Evolutionary conservation across 1,139 yeast genomes (phyloP).

Genomic region (Ashbya aceris): DNA sequence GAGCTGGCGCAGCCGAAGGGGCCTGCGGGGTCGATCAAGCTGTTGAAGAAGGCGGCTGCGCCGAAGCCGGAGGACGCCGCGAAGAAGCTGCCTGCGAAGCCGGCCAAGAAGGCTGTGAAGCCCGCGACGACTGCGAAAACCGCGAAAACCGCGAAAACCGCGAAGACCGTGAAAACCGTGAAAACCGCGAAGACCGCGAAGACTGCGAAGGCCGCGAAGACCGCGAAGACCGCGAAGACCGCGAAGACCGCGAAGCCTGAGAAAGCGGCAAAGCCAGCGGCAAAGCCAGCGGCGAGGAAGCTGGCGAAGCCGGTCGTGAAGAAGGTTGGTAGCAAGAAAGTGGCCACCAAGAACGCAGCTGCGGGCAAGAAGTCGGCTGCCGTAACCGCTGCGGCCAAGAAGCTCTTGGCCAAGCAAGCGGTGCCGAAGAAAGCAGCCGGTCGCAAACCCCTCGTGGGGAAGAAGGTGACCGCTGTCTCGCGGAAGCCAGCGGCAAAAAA

Average conservation of each 20-base stretch:
- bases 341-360: slow-evolving; percentile 25
- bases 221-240: slow-evolving; percentile 12
- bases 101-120: slow-evolving; percentile 24
- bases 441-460: slow-evolving; percentile 5
- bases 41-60: slow-evolving; percentile 21
- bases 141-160: slow-evolving; percentile 12
- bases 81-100: slow-evolving; percentile 20
- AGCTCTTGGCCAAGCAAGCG: slow-evolving; percentile 20
- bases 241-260: slow-evolving; percentile 6
- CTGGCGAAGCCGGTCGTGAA: slow-evolving; percentile 2
- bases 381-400: slow-evolving; percentile 14
- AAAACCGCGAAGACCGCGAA: background rate
- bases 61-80: slow-evolving; percentile 14
- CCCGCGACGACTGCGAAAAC: slow-evolving; percentile 20
- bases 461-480: background rate
- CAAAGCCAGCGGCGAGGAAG: background rate
- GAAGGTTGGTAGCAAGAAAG: slow-evolving; percentile 22
- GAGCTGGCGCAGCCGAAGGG: slow-evolving; percentile 85
- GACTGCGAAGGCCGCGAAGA: slow-evolving; percentile 18
- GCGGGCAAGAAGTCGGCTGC: slow-evolving; percentile 23
- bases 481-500: background rate
- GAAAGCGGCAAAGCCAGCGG: background rate
- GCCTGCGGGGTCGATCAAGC: slow-evolving; percentile 36
- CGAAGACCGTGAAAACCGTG: slow-evolving; percentile 5
- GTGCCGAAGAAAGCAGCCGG: slow-evolving; percentile 21